These are phyloP conservation scores for Pochonia chlamydosporia DNA, from an alignment of 2,329 filamentous ascomycete species.

Conservation along the genomic window DNA sequence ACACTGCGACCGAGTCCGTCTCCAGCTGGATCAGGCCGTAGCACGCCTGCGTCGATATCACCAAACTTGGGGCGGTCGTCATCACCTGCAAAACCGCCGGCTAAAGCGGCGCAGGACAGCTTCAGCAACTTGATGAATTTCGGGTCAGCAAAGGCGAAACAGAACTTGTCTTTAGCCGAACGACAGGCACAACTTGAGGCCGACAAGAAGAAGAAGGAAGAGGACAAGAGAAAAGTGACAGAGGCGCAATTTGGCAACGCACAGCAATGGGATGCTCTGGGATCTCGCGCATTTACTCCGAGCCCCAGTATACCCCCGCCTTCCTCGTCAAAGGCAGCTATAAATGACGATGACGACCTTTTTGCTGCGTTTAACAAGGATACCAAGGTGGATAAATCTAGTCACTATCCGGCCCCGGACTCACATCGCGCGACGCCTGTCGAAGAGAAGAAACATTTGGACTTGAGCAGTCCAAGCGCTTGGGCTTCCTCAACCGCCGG, in stretches of 20 bases:
- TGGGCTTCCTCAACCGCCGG: constrained; percentile 35
- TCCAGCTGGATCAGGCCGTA: constrained; percentile 48
- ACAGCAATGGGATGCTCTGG: constrained; percentile 71
- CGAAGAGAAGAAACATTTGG: constrained; percentile 32
- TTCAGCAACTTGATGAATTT: constrained; percentile 72
- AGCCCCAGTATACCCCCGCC: constrained; percentile 22
- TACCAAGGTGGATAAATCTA: constrained; percentile 62
- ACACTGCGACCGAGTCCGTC: constrained; percentile 51
- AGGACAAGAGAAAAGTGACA: constrained; percentile 63
- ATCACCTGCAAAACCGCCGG: constrained; percentile 33
- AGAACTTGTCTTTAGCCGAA: constrained; percentile 72
- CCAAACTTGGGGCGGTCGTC: constrained; percentile 36
- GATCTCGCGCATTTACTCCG: constrained; percentile 42
- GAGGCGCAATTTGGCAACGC: constrained; percentile 74
- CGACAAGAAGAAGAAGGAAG: constrained; percentile 66
- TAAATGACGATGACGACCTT: constrained; percentile 46
- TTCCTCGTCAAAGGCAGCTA: constrained; percentile 9
- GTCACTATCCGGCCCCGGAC: constrained; percentile 53
- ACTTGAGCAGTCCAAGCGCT: constrained; percentile 48
- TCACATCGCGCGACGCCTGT: constrained; percentile 40
- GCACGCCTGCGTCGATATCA: constrained; percentile 45
- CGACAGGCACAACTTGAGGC: constrained; percentile 63
- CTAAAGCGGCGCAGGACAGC: constrained; percentile 59
- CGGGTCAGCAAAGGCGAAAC: constrained; percentile 46
- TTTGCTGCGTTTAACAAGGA: constrained; percentile 63